Evolutionary conservation across 257 asterid genomes (phyloP), one percentile per base, ranked within the genome.

Genomic region (Ballota nigra): DNA sequence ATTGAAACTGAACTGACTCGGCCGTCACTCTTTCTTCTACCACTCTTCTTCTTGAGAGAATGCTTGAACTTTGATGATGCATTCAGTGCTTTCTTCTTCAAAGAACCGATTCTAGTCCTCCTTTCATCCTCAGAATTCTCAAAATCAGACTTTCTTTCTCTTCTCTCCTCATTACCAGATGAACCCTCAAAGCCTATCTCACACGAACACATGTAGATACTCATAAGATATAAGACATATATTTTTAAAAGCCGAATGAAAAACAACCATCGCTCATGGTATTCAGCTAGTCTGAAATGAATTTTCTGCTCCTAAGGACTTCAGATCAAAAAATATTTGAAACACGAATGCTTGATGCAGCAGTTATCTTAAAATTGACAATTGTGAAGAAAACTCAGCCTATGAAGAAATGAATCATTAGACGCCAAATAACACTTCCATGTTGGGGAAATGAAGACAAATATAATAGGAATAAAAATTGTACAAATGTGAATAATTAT

Each of bases 61-160:
- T 88, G 97, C 82, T 86, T 90, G 79, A 90, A 85, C 78, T 90
- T 90, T 4, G 97, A 79, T 24, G 97, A 90, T 47, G 97, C 97
- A 80, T 90, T 76, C 40, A 90, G 70, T 64, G 97, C 97, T 82
- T 88, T 90, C 96, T 90, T 90, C 78, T 90, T 90, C 80, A 90
- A 72, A 18, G 87, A 10, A 78, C 96, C 86, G 65, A 90, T 90
- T 77, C 86, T 86, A 13, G 96, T 81, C 86, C 83, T 88, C 53
- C 96, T 86, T 70, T 90, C 97, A 71, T 90, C 97, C 86, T 90
- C 97, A 1, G 97, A 90, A 72, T 85, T 86, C 81, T 90, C 97
- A 75, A 88, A 88, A 81, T 90, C 97, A 62, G 96, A 90, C 77
- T 81, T 90, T 56, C 97, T 85, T 53, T 90, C 97, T 77, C 89